A percentile compares a stretch with the other conserved stretches of the same genome.
These are phyloP conservation scores for Euphrasia arctica DNA, from an alignment of 305 asterid species.

Conservation along the genomic window DNA sequence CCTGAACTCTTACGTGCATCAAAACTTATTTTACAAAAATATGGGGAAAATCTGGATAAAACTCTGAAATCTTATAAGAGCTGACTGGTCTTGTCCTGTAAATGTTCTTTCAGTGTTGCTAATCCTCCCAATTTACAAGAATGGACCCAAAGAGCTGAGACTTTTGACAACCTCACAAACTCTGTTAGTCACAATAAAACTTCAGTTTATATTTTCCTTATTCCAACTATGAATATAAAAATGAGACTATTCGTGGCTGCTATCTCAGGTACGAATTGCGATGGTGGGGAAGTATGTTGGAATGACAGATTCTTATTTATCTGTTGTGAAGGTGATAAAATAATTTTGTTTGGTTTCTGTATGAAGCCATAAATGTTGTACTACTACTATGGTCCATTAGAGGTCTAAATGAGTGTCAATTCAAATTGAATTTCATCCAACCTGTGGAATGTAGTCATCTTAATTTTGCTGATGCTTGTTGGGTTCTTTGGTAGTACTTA, in stretches of 20 bases:
- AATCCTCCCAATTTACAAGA: slow-evolving; percentile 65
- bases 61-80: slow-evolving; percentile 16
- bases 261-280: slow-evolving; percentile 75
- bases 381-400: background rate
- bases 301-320: slow-evolving; percentile 81
- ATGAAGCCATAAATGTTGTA: slow-evolving; percentile 8
- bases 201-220: slow-evolving; percentile 7
- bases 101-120: slow-evolving; percentile 57
- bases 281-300: slow-evolving; percentile 99
- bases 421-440: background rate
- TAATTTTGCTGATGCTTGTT: background rate
- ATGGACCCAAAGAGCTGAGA: slow-evolving; percentile 93
- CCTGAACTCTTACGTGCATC: slow-evolving; percentile 7
- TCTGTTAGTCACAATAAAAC: slow-evolving; percentile 50
- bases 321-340: slow-evolving; percentile 78
- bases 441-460: background rate
- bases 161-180: slow-evolving; percentile 73
- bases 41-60: slow-evolving; percentile 9
- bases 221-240: slow-evolving; percentile 18
- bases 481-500: background rate
- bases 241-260: slow-evolving; percentile 24
- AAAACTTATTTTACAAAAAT: slow-evolving; percentile 3
- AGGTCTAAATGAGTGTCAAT: background rate
- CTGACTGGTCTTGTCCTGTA: slow-evolving; percentile 21
- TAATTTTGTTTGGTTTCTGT: slow-evolving; percentile 2